phyloP scores from a whole-genome alignment of 2,329 filamentous ascomycete species.

The Bisporella sp. region DNA sequence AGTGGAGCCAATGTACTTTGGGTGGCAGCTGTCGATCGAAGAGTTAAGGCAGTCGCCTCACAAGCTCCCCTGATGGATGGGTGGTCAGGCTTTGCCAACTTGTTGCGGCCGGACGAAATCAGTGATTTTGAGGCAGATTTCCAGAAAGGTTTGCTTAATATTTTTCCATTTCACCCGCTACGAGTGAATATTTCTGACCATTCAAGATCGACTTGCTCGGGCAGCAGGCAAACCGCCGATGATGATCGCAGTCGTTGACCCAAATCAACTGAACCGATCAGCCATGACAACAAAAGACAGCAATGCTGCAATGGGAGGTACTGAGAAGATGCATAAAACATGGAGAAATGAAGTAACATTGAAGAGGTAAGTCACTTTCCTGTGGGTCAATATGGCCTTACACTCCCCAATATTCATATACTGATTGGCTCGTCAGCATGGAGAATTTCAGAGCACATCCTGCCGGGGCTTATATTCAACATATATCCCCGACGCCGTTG shows the following conservation, averaged over 20 bases:
- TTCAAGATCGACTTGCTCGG: constrained; percentile 26
- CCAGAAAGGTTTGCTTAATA: constrained; percentile 5
- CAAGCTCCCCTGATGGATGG: constrained; percentile 32
- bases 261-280: constrained; percentile 24
- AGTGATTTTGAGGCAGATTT: constrained; percentile 10
- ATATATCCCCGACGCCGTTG: constrained; percentile 32
- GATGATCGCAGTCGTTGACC: constrained; percentile 27
- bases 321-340: constrained; percentile 17
- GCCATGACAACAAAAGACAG: constrained; percentile 30
- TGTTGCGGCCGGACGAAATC: constrained; percentile 26
- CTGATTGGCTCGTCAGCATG: constrained; percentile 14
- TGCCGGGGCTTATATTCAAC: constrained; percentile 26
- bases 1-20: constrained; percentile 33
- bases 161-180: constrained; percentile 15
- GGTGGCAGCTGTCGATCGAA: constrained; percentile 31
- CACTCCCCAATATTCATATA: not conserved
- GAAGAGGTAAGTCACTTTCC: constrained; percentile 17
- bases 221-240: constrained; percentile 25
- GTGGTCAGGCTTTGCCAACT: constrained; percentile 28
- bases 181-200: constrained; percentile 13
- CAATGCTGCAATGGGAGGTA: constrained; percentile 28
- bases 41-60: constrained; percentile 33
- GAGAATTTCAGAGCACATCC: constrained; percentile 23
- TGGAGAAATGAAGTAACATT: constrained; percentile 35
- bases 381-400: not conserved